phyloP scores from a whole-genome alignment of 495 filamentous ascomycete genomes.

The Aspergillus ostianus region DNA sequence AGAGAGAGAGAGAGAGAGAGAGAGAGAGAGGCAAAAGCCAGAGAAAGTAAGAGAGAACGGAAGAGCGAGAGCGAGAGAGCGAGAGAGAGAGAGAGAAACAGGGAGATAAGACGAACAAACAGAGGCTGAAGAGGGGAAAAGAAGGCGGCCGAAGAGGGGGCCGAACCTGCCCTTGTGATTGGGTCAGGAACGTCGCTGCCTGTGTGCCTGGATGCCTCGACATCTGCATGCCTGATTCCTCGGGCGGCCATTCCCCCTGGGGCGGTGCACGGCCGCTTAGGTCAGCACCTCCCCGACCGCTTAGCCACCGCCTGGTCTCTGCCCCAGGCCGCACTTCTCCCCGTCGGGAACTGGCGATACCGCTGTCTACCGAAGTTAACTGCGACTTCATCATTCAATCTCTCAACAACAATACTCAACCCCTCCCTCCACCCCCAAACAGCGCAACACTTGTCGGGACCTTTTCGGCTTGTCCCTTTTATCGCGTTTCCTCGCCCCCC shows the following conservation, averaged over 20 bases:
- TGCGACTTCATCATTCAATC: conserved; percentile 11
- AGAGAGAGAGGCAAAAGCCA: conserved; percentile 5
- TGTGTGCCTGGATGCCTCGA: conserved; percentile 9
- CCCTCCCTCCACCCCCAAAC: too few relatives aligned
- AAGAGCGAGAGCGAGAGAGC: conserved; percentile 10
- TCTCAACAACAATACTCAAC: neutral
- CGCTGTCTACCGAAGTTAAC: conserved; percentile 13
- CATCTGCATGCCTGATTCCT: conserved; percentile 9
- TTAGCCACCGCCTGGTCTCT: neutral
- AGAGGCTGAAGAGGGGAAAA: conserved; percentile 21
- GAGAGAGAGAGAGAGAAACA: conserved; percentile 6
- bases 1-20: neutral
- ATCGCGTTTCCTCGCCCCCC: neutral
- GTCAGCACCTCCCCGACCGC: neutral
- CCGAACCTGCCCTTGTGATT: conserved; percentile 16
- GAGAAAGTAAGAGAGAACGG: conserved; percentile 1
- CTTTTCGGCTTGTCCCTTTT: neutral
- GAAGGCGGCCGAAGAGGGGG: conserved; percentile 6
- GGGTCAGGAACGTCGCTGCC: conserved; percentile 17
- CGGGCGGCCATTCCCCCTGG: neutral
- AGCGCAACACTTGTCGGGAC: neutral
- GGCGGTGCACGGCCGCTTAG: conserved; percentile 14
- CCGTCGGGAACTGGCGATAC: conserved; percentile 9
- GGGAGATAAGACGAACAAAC: conserved; percentile 9
- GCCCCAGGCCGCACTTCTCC: neutral